phyloP scores from a whole-genome alignment of 176 grass and related monocot genomes.

The Phragmites australis region DNA sequence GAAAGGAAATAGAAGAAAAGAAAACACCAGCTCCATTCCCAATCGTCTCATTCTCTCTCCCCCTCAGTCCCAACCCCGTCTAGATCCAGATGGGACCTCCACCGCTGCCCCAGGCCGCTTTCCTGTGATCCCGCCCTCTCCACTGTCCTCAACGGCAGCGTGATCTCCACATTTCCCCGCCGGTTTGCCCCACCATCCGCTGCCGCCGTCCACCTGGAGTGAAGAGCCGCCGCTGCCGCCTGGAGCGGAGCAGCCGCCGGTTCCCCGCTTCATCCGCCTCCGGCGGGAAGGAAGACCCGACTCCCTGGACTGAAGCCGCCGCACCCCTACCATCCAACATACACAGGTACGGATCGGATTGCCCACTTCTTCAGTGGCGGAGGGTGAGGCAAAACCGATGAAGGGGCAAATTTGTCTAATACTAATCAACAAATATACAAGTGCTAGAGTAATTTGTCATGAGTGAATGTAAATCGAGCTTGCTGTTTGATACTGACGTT shows the following conservation, averaged over 20 bases:
- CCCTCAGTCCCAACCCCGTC: background rate
- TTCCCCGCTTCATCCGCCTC: background rate
- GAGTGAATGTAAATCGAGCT: background rate
- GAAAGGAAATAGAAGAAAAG: too few species aligned
- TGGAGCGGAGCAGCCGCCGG: background rate
- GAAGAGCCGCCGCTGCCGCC: background rate
- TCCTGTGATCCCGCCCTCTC: conserved; percentile 22
- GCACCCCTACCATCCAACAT: background rate
- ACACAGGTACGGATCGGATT: background rate
- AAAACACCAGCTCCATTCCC: too few species aligned
- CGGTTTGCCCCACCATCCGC: background rate
- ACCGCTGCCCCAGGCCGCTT: background rate
- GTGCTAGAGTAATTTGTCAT: too few species aligned
- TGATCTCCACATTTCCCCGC: background rate
- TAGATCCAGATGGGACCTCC: conserved; percentile 42
- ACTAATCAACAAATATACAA: background rate
- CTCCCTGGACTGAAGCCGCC: background rate
- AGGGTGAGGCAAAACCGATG: background rate
- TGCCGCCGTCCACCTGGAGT: background rate
- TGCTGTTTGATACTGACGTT: background rate
- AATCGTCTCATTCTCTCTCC: background rate
- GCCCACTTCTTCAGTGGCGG: background rate
- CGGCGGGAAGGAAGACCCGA: background rate
- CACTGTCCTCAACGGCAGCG: conserved; percentile 18
- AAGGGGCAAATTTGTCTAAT: too few species aligned